Base-by-base conservation (phyloP, 495 filamentous ascomycete species). In the Neurospora sp. region DNA sequence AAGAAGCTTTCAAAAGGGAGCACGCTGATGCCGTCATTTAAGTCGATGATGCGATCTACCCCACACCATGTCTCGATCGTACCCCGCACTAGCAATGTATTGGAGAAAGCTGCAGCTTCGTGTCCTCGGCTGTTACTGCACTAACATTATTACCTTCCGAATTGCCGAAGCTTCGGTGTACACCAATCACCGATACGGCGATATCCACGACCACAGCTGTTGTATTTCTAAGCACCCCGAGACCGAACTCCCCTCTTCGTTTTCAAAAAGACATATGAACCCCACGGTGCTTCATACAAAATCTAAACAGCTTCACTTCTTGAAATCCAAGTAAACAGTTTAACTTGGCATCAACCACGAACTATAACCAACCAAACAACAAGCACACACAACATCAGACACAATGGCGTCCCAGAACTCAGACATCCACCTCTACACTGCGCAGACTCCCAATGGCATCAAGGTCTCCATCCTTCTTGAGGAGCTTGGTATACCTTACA, bases 401-500 rank as follows among this genome's bases (percentile, higher is more conserved):
- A 74, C 41, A 23, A 80, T 79, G 75, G 72, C 79, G n/a, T 70
- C 78, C 62, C 42, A 75, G 6, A 76, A 71, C 35, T 73, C 81
- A 0, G 78, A 84, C 66, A 84, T 86, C 73, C 82, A 84, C 72
- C 78, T 86, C n/a, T 86, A 88, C 78, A 89, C 86, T 38, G 82
- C 86, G 0, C 84, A 87, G 78, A 93, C 91, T 10, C 91, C 91
- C 35, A 93, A 93, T 79, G 91, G 91, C 73, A 87, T 90, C 80
- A 97, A 97, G 79, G 88, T 95, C 77, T 93, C 92, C 71, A 97
- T 97, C 76, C 88, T 92, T 0, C 84, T 98, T n/a, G 94, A 97
- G 82, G 94, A 97, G 83, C 87, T 97, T 1, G 89, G 89, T 5
- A 76, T 93, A 23, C 86, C 90, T 54, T 95, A 93, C 76, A 86